A percentile compares a stretch with the other conserved stretches of the same genome.
Evolutionary conservation across 2,329 filamentous ascomycete species (phyloP).

Genomic region (Aureobasidium zeae): DNA sequence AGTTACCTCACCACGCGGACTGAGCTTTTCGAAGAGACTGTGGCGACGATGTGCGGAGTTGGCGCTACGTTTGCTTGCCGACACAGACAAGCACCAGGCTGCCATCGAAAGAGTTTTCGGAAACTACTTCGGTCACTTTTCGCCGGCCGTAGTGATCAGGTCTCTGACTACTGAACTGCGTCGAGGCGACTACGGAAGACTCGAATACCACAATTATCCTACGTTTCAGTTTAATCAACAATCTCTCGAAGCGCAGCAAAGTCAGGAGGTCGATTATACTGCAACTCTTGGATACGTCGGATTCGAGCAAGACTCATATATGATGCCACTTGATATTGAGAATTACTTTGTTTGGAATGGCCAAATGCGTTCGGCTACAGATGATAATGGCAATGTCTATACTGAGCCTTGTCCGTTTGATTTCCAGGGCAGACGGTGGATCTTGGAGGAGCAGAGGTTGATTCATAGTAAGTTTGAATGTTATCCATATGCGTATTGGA

Average conservation of each 20-base stretch:
- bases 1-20: not conserved
- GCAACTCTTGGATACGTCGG: not conserved
- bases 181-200: not conserved
- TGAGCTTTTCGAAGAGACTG: slow-evolving; percentile 1
- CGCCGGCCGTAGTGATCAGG: not conserved
- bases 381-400: not conserved
- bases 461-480: not conserved
- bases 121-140: slow-evolving; percentile 1
- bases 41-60: slow-evolving; percentile 9
- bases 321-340: slow-evolving; percentile 6
- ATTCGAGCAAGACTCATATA: not conserved
- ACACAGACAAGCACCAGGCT: slow-evolving; percentile 1
- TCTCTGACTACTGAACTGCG: not conserved
- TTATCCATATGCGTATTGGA: not conserved
- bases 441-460: slow-evolving; percentile 5
- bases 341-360: slow-evolving; percentile 5
- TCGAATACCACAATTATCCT: slow-evolving; percentile 3
- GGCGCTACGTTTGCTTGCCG: not conserved
- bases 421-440: slow-evolving; percentile 5
- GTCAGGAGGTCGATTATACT: not conserved
- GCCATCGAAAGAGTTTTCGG: slow-evolving; percentile 1
- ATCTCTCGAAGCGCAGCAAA: not conserved
- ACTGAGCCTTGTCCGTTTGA: slow-evolving; percentile 3
- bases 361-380: not conserved
- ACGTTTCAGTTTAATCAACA: not conserved